Conservation (phyloP, 139 green algal genomes). For the Haematococcus lacustris region DNA sequence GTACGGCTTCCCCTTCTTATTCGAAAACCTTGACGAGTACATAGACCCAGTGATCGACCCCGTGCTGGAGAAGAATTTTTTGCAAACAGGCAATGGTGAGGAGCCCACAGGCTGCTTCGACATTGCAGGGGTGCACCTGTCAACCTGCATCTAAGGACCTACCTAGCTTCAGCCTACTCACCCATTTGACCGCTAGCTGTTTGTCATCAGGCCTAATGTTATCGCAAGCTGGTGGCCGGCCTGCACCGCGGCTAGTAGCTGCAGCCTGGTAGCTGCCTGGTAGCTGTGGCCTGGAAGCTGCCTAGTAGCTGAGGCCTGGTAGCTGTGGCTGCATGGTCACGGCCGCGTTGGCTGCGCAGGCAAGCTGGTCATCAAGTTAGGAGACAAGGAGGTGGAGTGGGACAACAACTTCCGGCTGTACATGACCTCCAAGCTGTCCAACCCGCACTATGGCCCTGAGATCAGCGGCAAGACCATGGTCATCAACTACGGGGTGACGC, state of each 20-base stretch:
- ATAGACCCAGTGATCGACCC: slow-evolving; percentile 86
- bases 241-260: neutral
- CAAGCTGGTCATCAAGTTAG: slow-evolving; percentile 58
- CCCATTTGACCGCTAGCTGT: neutral
- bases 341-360: slow-evolving; percentile 5
- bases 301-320: no score
- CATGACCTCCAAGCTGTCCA: slow-evolving; percentile 55
- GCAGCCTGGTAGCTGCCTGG: no score
- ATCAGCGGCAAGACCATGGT: slow-evolving; percentile 70
- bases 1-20: slow-evolving; percentile 85
- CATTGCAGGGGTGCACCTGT: neutral
- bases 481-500: slow-evolving; percentile 78
- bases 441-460: slow-evolving; percentile 82
- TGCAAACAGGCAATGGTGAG: neutral
- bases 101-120: neutral
- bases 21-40: slow-evolving; percentile 86
- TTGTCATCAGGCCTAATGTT: neutral
- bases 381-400: slow-evolving; percentile 83
- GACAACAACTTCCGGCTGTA: slow-evolving; percentile 78
- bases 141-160: neutral
- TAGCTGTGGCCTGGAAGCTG: no score
- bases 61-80: slow-evolving; percentile 77
- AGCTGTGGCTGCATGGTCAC: neutral
- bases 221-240: neutral
- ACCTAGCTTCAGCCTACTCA: neutral